phyloP scores from a whole-genome alignment of 192 early-diverging fungal species.

The Borealophlyctis nickersoniae region DNA sequence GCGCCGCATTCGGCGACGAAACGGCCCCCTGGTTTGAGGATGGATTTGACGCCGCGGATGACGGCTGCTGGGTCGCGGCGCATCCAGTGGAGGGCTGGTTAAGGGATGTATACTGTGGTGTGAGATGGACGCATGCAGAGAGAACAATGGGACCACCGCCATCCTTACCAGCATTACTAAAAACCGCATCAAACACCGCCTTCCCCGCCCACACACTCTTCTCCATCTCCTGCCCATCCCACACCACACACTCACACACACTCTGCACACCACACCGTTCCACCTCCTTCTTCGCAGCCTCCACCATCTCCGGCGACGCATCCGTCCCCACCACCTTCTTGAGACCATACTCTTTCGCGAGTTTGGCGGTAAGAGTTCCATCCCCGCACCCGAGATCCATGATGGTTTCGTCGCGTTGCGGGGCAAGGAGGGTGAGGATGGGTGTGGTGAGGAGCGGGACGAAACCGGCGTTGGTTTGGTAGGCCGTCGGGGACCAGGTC shows the following conservation, averaged over 20 bases:
- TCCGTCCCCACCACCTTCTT: conserved; percentile 59
- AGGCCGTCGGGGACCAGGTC: conserved; percentile 52
- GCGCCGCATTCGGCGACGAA: conserved; percentile 62
- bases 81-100: conserved; percentile 70
- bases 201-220: conserved; percentile 24
- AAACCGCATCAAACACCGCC: conserved; percentile 62
- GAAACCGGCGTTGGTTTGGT: conserved; percentile 54
- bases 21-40: conserved; percentile 53
- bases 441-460: conserved; percentile 46
- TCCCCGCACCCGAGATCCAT: conserved; percentile 72
- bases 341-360: conserved; percentile 33
- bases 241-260: conserved; percentile 27
- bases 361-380: conserved; percentile 55
- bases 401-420: conserved; percentile 52
- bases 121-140: neutral
- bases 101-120: conserved; percentile 6
- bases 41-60: conserved; percentile 51
- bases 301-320: conserved; percentile 57
- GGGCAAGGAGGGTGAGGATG: conserved; percentile 49
- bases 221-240: conserved; percentile 52
- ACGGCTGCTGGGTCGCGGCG: conserved; percentile 54
- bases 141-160: neutral
- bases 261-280: conserved; percentile 14
- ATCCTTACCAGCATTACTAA: conserved; percentile 61
- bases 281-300: conserved; percentile 33